A percentile compares a stretch with the other conserved stretches of the same genome.
Evolutionary conservation across 306 rosid genomes (phyloP).

Genomic region (Medicago arabica): DNA sequence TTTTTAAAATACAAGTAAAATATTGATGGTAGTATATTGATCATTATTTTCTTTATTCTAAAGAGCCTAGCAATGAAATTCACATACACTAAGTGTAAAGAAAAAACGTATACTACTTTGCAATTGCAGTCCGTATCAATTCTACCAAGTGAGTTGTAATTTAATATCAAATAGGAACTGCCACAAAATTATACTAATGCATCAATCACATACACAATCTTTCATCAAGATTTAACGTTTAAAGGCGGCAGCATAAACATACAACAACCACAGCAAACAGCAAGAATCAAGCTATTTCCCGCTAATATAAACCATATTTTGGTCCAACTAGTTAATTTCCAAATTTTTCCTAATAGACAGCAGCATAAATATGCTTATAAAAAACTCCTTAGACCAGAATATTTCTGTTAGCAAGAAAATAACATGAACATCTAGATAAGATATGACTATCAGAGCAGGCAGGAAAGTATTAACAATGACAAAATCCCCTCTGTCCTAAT

Average conservation of each 20-base stretch:
- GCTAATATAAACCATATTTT: no score
- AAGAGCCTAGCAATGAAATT: no score
- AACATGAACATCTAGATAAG: background rate
- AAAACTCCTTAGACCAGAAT: background rate
- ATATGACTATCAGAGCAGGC: background rate
- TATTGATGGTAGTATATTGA: no score
- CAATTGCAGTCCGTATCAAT: background rate
- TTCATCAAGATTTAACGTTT: slow-evolving; percentile 7
- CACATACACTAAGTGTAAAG: no score
- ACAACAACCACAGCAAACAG: no score
- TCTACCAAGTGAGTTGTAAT: background rate
- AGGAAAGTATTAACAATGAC: background rate
- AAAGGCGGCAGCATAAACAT: background rate
- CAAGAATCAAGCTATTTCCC: no score
- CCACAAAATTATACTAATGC: slow-evolving; percentile 1
- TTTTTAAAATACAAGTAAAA: no score
- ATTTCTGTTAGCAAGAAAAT: slow-evolving; percentile 12
- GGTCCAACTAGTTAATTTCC: no score
- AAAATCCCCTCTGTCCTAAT: background rate
- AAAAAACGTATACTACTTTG: background rate
- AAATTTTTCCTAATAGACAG: no score
- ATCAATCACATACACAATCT: background rate
- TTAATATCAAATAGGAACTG: slow-evolving; percentile 2
- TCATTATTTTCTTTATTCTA: no score
- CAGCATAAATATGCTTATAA: background rate